Evolutionary conservation across 2,329 filamentous ascomycete genomes (phyloP).

Genomic region (Stagonosporopsis chrysanthemi): DNA sequence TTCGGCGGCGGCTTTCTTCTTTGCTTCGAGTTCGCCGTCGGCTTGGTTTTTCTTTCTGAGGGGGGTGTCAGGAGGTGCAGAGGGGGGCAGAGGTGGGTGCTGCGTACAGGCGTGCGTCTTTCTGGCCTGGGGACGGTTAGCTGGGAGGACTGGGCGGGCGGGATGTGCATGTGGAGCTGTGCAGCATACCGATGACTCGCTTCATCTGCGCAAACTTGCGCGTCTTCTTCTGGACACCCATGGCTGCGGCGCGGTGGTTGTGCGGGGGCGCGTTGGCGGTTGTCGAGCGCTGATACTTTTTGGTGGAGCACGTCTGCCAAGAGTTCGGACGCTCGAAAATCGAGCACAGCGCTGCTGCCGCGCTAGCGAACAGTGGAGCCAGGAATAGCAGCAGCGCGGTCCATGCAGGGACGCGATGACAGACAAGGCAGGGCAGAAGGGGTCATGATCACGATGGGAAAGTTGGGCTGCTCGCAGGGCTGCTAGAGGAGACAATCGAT

Average conservation of each 20-base stretch:
- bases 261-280: conserved; percentile 9
- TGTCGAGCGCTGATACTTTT: conserved; percentile 22
- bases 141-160: not conserved
- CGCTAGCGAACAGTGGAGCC: conserved; percentile 8
- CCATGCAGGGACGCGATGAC: conserved; percentile 19
- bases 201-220: conserved; percentile 89
- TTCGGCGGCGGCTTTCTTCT: conserved; percentile 63
- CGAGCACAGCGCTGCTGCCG: conserved; percentile 3
- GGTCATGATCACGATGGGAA: no score
- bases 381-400: conserved; percentile 18
- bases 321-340: conserved; percentile 12
- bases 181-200: conserved; percentile 72
- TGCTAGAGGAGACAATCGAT: not conserved
- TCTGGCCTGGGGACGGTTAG: conserved; percentile 54
- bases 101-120: conserved; percentile 73
- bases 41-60: conserved; percentile 74
- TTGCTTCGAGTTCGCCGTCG: conserved; percentile 67
- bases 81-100: conserved; percentile 13
- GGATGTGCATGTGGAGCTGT: not conserved
- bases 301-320: conserved; percentile 20
- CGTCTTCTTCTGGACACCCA: conserved; percentile 90
- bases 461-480: not conserved
- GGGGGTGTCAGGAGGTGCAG: conserved; percentile 17
- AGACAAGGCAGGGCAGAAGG: conserved; percentile 12
- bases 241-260: conserved; percentile 51